Evolutionary conservation across 176 grass and related monocot species (phyloP), one percentile per base, ranked within the genome.

Genomic region (Eremochloa ophiuroides): DNA sequence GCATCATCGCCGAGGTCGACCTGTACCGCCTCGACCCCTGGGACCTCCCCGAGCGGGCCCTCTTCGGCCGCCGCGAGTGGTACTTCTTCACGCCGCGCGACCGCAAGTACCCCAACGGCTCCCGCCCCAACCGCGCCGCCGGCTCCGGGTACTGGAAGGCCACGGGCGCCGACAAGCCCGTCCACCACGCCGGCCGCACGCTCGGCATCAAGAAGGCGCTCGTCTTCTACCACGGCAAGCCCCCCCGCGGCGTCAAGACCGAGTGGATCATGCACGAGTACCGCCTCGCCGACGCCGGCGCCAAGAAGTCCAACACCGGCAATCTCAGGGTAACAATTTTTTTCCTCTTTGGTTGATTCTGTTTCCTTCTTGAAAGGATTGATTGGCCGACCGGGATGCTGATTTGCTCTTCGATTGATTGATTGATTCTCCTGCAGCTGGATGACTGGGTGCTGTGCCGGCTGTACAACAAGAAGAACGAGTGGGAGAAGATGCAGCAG

Each of bases 221-320:
- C 53, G 94, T 97, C 0, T 97, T 97, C 43, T 97, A 97, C 82
- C 76, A 82, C 4, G 91, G 94, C 1, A 94, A 94, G 83, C 86
- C 94, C 5, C 79, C 89, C 0, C 30, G 88, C 13, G 84, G 92
- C 4, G 74, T 85, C 6, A 94, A 94, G 75, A 94, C 92, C 0
- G 92, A 94, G 38, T 94, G 92, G 92, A 94, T 94, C 83, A 91
- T 94, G 92, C 92, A 94, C 8, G 92, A 94, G 68, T 94, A 91
- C 71, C 82, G 92, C 9, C 58, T 94, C 59, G 77, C 87, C 8
- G 84, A 68, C 15, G 15, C 60, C 27, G 71, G 53, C 14, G 10
- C 62, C 76, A 89, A 53, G 40, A 91, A 81, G 56, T 38, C 79
- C 25, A 38, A 76, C 86, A 65, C 4, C n/a, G 76, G 30, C 12